These are phyloP conservation scores for Sorghum bicolor DNA, from an alignment of 176 grass and related monocot genomes.

Conservation along the genomic window DNA sequence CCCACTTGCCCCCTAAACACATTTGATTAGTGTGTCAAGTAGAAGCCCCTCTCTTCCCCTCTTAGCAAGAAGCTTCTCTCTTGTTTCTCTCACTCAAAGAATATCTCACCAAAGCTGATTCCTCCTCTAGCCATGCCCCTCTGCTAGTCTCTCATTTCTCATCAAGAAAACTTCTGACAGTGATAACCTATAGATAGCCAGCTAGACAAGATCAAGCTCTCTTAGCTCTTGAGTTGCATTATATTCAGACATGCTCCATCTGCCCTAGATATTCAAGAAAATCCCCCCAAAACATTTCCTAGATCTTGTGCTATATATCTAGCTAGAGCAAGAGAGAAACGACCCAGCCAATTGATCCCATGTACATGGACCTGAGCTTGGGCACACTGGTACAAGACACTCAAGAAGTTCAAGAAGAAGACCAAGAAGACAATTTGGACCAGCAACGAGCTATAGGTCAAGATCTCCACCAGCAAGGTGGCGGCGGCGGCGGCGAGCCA, in stretches of 20 bases:
- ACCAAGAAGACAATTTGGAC: neutral
- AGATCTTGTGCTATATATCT: slow-evolving; percentile 24
- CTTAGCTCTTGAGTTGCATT: neutral
- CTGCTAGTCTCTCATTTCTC: neutral
- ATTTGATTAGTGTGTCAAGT: slow-evolving; percentile 29
- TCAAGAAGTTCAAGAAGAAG: slow-evolving; percentile 17
- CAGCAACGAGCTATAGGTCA: neutral
- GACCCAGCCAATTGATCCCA: neutral
- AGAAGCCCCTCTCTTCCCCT: neutral
- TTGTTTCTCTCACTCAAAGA: neutral
- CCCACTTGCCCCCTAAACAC: slow-evolving; percentile 19
- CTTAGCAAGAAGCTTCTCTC: slow-evolving; percentile 19
- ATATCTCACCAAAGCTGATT: slow-evolving; percentile 17
- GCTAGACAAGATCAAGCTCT: neutral
- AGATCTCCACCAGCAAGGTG: neutral
- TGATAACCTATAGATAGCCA: neutral
- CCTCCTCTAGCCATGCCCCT: slow-evolving; percentile 3
- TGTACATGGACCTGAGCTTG: slow-evolving; percentile 39
- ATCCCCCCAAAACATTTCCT: neutral
- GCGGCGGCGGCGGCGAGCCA: neutral
- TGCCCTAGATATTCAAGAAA: neutral
- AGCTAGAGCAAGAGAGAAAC: neutral
- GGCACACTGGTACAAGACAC: slow-evolving; percentile 6
- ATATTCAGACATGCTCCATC: neutral
- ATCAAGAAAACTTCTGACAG: neutral